Percentiles rank a stretch among this genome's conserved stretches.
Conservation (phyloP, 345 rosid species). For the Hypericum androsaemum region DNA sequence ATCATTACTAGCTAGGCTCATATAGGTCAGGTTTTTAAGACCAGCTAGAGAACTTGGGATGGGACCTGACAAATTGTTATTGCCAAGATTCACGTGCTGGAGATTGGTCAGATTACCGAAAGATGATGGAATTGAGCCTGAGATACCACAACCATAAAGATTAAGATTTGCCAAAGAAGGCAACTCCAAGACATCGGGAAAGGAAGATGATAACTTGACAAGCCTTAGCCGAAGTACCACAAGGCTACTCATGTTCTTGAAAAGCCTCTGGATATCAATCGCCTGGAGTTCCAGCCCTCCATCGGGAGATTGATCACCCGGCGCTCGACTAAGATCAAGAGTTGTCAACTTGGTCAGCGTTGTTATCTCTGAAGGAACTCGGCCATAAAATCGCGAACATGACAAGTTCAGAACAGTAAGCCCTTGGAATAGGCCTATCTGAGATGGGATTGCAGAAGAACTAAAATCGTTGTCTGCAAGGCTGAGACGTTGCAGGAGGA, state of each 20-base stretch:
- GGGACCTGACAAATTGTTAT: background rate
- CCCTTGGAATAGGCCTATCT: background rate
- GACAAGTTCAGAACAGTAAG: slow-evolving; percentile 12
- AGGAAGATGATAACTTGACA: too few relatives aligned
- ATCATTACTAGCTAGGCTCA: background rate
- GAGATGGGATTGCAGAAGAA: slow-evolving; percentile 9
- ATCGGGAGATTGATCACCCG: background rate
- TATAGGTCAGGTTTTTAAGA: background rate
- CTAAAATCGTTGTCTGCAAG: slow-evolving; percentile 13
- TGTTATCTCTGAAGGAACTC: slow-evolving; percentile 10
- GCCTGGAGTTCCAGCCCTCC: background rate
- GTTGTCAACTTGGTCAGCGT: background rate
- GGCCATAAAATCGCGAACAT: background rate
- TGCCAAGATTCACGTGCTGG: too few relatives aligned
- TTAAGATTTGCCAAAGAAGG: too few relatives aligned
- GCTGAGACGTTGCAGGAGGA: slow-evolving; percentile 13
- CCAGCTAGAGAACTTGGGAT: background rate
- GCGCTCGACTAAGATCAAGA: slow-evolving; percentile 4
- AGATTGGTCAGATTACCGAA: too few relatives aligned
- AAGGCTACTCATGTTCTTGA: too few relatives aligned
- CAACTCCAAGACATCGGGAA: too few relatives aligned
- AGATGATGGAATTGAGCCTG: too few relatives aligned
- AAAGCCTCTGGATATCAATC: too few relatives aligned
- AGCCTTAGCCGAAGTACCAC: too few relatives aligned
- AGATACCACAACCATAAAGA: too few relatives aligned